Evolutionary conservation across 495 filamentous ascomycete genomes (phyloP).

Genomic region (Aspergillus homomorphus): DNA sequence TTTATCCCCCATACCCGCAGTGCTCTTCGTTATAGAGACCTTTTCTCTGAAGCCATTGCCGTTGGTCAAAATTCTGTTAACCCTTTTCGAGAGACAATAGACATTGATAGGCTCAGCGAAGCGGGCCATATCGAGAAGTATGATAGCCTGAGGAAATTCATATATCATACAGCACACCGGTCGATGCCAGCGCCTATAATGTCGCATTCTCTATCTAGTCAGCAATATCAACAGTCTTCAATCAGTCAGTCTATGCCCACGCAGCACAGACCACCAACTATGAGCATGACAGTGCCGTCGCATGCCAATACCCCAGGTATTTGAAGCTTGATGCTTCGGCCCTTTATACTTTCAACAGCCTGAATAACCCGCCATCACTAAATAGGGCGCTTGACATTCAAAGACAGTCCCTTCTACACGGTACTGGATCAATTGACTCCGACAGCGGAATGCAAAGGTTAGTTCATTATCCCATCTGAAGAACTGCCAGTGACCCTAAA

Average conservation of each 20-base stretch:
- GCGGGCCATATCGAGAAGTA: constrained; percentile 32
- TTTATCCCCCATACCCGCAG: constrained; percentile 14
- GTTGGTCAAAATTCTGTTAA: neutral
- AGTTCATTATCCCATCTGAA: constrained; percentile 16
- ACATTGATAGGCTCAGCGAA: constrained; percentile 36
- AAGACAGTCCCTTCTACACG: constrained; percentile 75
- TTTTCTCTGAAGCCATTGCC: neutral
- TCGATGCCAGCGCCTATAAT: constrained; percentile 25
- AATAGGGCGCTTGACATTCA: constrained; percentile 53
- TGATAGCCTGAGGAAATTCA: constrained; percentile 31
- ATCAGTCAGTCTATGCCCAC: constrained; percentile 21
- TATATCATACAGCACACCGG: constrained; percentile 30
- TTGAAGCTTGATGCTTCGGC: constrained; percentile 9
- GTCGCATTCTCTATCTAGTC: constrained; percentile 23
- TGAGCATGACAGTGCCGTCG: constrained; percentile 30
- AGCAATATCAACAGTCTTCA: constrained; percentile 29
- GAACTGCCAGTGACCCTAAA: constrained; percentile 3
- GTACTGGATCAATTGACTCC: constrained; percentile 58
- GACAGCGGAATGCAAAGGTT: constrained; percentile 67
- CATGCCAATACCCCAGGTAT: constrained; percentile 36
- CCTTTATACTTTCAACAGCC: neutral
- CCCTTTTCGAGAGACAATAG: constrained; percentile 18
- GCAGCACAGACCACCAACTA: constrained; percentile 28
- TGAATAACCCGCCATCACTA: constrained; percentile 17
- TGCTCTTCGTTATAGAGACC: constrained; percentile 3